Evolutionary conservation across 805 yeast genomes (phyloP).

Genomic region (Yarrowia sp.): DNA sequence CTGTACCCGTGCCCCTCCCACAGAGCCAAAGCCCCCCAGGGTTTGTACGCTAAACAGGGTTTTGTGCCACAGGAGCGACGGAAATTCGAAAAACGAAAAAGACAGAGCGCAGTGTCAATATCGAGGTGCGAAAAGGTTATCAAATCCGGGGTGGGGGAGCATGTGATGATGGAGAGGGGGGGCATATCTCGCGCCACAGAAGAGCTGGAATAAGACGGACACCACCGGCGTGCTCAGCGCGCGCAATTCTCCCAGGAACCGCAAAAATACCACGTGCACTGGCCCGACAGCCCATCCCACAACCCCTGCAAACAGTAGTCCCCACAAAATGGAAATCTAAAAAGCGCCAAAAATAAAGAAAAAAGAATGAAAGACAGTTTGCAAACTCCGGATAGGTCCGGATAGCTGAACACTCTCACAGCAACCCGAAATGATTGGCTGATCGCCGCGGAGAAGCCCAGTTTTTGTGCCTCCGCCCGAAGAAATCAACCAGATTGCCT

Average conservation of each 20-base stretch:
- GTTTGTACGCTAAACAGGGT: not conserved
- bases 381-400: constrained; percentile 11
- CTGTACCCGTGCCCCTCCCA: not conserved
- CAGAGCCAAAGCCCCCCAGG: not conserved
- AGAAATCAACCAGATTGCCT: no score
- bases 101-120: not conserved
- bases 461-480: no score
- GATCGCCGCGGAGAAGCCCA: no score
- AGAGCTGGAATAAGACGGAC: not conserved
- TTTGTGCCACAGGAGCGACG: not conserved
- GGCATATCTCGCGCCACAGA: not conserved
- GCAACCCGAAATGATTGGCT: no score
- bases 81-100: not conserved
- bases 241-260: not conserved
- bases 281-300: no score
- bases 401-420: not conserved
- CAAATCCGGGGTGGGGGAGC: constrained; percentile 23
- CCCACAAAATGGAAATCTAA: not conserved
- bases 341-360: not conserved
- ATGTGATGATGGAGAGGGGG: not conserved
- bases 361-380: not conserved
- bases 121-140: not conserved
- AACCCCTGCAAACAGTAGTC: not conserved
- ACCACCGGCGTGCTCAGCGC: not conserved
- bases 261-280: no score